Percentiles rank a stretch among this genome's conserved stretches.
Evolutionary conservation across 176 grass and related monocot genomes (phyloP).

Genomic region (Elaeis guineensis): DNA sequence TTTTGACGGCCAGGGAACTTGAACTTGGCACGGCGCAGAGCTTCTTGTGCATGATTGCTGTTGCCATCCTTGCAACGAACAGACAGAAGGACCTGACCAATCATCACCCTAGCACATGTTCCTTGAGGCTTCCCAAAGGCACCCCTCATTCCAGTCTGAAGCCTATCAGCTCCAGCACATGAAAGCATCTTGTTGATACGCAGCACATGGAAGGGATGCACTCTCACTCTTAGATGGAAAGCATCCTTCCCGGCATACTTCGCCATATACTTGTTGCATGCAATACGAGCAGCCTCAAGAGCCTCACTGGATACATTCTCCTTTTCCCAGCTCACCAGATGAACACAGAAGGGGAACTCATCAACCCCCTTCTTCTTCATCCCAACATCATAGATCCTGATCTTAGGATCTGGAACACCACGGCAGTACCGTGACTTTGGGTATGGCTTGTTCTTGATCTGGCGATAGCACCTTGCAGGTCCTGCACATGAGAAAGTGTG

Average conservation of each 20-base stretch:
- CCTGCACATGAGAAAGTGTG: neutral
- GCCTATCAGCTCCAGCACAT: conserved; percentile 17
- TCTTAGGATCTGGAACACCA: conserved; percentile 16
- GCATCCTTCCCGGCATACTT: conserved; percentile 16
- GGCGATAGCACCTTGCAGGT: conserved; percentile 18
- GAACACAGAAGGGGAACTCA: conserved; percentile 17
- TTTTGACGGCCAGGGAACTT: conserved; percentile 21
- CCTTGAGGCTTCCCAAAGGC: conserved; percentile 19
- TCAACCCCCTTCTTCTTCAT: conserved; percentile 19
- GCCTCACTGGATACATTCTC: conserved; percentile 16
- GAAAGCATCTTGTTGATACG: conserved; percentile 25
- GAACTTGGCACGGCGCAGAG: conserved; percentile 17
- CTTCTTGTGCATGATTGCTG: conserved; percentile 5
- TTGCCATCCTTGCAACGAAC: conserved; percentile 12
- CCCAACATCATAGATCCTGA: conserved; percentile 18
- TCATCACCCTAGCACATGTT: conserved; percentile 9
- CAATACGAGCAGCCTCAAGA: conserved; percentile 17
- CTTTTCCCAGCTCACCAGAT: conserved; percentile 16
- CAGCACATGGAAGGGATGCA: conserved; percentile 13
- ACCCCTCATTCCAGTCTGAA: conserved; percentile 19
- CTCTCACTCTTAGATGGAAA: conserved; percentile 14
- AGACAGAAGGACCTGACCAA: conserved; percentile 9
- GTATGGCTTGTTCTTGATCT: conserved; percentile 21
- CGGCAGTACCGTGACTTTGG: conserved; percentile 15
- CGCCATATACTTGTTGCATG: conserved; percentile 18